These are phyloP conservation scores for Epipyxis sp. DNA, from an alignment of 108 stramenopile genomes.

Conservation along the genomic window DNA sequence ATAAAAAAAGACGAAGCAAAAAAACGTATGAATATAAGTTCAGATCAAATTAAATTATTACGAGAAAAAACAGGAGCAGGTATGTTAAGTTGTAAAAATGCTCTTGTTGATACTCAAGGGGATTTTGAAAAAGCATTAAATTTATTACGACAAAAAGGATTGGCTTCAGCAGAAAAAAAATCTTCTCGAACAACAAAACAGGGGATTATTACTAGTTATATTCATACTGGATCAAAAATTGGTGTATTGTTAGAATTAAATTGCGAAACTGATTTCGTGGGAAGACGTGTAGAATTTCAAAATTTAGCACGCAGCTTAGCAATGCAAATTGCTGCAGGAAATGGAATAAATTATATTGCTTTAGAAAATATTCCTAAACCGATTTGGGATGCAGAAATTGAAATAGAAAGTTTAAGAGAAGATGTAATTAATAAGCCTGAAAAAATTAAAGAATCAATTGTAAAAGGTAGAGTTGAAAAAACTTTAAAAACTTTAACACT, in stretches of 20 bases:
- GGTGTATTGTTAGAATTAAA: constrained; percentile 73
- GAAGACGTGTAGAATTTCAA: constrained; percentile 63
- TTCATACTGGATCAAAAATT: constrained; percentile 56
- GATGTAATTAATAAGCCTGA: constrained; percentile 71
- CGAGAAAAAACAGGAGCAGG: constrained; percentile 61
- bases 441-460: constrained; percentile 74
- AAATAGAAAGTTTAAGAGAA: constrained; percentile 65
- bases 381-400: constrained; percentile 65
- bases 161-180: constrained; percentile 76
- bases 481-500: constrained; percentile 68
- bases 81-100: constrained; percentile 86
- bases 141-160: constrained; percentile 68
- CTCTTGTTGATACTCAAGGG: constrained; percentile 65
- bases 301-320: constrained; percentile 65
- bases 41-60: constrained; percentile 22
- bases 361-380: constrained; percentile 63
- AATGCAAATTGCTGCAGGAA: constrained; percentile 65
- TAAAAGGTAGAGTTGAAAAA: constrained; percentile 74
- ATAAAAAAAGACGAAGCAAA: too few species aligned
- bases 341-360: constrained; percentile 49
- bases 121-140: constrained; percentile 70
- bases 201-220: constrained; percentile 63
- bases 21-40: constrained; percentile 11
- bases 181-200: constrained; percentile 68
- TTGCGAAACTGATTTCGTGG: constrained; percentile 82